phyloP scores from a whole-genome alignment of 257 asterid genomes.

The Solanum lignicaule region DNA sequence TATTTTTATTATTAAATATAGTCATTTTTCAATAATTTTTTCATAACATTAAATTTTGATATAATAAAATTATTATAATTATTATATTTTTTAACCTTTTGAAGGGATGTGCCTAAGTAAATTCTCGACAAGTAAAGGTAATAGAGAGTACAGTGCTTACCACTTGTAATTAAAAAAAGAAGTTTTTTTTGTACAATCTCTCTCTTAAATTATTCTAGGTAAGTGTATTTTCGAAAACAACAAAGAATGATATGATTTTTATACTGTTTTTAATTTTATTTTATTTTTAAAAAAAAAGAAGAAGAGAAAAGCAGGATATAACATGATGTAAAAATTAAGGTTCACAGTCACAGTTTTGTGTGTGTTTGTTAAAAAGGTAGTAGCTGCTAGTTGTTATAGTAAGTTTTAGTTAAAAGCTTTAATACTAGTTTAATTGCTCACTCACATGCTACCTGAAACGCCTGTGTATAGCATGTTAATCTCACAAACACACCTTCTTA shows the following conservation, averaged over 20 bases:
- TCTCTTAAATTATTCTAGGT: neutral
- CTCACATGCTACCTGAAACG: conserved; percentile 55
- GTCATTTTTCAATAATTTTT: too few relatives aligned
- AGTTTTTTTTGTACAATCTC: neutral
- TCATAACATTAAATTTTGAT: neutral
- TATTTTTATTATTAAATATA: too few relatives aligned
- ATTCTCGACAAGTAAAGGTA: neutral
- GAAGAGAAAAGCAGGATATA: neutral
- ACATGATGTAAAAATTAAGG: neutral
- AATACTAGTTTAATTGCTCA: conserved; percentile 23
- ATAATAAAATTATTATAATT: too few relatives aligned
- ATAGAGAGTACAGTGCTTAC: neutral
- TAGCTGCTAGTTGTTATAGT: conserved; percentile 12
- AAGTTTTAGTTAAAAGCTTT: neutral
- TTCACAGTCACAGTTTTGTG: neutral
- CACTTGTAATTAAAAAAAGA: neutral
- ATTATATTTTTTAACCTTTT: too few relatives aligned
- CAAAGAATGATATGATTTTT: neutral
- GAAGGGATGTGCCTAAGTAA: neutral
- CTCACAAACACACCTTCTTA: conserved; percentile 12
- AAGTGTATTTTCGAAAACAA: neutral
- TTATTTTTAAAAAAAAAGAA: too few relatives aligned
- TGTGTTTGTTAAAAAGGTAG: neutral
- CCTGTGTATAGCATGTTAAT: conserved; percentile 45
- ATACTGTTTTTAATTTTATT: neutral